These are phyloP conservation scores for Colletotrichum musae DNA, from an alignment of 2,329 filamentous ascomycete genomes.

Conservation along the genomic window DNA sequence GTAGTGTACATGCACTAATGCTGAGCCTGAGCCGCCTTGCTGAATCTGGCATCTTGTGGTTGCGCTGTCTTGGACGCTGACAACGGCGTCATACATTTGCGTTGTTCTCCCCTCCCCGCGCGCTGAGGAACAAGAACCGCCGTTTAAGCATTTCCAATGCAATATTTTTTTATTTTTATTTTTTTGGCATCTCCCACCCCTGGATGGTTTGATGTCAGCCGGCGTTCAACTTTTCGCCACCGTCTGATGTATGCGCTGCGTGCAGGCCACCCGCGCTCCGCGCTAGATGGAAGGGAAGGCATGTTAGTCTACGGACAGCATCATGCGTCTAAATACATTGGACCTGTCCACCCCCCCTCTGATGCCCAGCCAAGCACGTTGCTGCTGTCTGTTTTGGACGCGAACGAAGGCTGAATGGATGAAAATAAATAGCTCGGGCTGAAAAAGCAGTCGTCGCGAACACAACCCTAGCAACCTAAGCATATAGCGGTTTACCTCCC, in stretches of 20 bases:
- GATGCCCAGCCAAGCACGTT: background rate
- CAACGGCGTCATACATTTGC: conserved; percentile 39
- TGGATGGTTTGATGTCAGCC: conserved; percentile 25
- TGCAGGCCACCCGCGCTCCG: conserved; percentile 8
- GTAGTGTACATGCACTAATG: background rate
- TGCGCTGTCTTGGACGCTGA: conserved; percentile 22
- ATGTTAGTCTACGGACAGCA: too few species aligned
- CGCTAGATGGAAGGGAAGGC: conserved; percentile 5
- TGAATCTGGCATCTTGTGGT: background rate
- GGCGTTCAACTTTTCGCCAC: conserved; percentile 28
- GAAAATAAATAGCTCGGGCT: background rate
- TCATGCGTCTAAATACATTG: background rate
- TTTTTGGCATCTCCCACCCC: background rate
- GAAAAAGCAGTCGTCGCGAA: background rate
- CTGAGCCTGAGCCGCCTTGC: background rate
- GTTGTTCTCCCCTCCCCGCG: background rate
- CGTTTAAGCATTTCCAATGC: conserved; percentile 25
- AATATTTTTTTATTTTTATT: background rate
- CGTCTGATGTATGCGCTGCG: conserved; percentile 28
- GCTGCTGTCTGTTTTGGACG: background rate
- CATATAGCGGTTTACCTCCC: background rate
- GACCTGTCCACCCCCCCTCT: background rate
- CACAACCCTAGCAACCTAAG: background rate
- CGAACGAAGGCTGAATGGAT: conserved; percentile 19
- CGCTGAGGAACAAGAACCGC: conserved; percentile 17